A percentile compares a stretch with the other conserved stretches of the same genome.
Evolutionary conservation across 1,284 basidiomycete species (phyloP).

Genomic region (Cutaneotrichosporon spelunceum): DNA sequence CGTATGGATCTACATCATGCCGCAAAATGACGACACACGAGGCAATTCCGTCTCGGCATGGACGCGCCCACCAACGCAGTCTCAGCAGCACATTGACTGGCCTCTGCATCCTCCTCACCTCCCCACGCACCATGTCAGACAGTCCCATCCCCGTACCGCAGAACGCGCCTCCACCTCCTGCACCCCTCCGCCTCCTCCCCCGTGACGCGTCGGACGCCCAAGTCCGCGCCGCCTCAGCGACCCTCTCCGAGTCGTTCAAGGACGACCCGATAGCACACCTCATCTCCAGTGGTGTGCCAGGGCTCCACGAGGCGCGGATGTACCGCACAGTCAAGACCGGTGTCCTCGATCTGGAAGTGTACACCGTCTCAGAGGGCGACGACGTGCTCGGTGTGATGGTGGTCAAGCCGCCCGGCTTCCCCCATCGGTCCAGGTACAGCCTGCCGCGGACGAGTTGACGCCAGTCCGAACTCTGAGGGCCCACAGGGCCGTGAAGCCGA

Average conservation of each 20-base stretch:
- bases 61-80: too few species aligned
- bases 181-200: not conserved
- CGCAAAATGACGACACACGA: too few species aligned
- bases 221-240: not conserved
- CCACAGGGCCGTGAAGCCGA: not conserved
- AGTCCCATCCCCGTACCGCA: not conserved
- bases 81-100: not conserved
- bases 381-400: slow-evolving; percentile 12
- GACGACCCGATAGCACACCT: not conserved
- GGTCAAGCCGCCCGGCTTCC: slow-evolving; percentile 14
- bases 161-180: not conserved
- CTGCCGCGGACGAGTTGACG: not conserved
- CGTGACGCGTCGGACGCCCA: not conserved
- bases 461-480: slow-evolving; percentile 3
- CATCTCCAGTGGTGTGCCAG: not conserved
- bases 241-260: not conserved
- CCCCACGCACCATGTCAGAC: not conserved
- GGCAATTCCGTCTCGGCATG: too few species aligned
- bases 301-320: slow-evolving; percentile 8
- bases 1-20: too few species aligned
- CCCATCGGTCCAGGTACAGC: slow-evolving; percentile 5
- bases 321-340: not conserved
- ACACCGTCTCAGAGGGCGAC: not conserved
- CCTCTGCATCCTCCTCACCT: not conserved
- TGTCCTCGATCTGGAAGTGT: slow-evolving; percentile 5